A percentile compares a stretch with the other conserved stretches of the same genome.
phyloP scores from a whole-genome alignment of 2,329 filamentous ascomycete genomes.

The Tolypocladium pustulatum region DNA sequence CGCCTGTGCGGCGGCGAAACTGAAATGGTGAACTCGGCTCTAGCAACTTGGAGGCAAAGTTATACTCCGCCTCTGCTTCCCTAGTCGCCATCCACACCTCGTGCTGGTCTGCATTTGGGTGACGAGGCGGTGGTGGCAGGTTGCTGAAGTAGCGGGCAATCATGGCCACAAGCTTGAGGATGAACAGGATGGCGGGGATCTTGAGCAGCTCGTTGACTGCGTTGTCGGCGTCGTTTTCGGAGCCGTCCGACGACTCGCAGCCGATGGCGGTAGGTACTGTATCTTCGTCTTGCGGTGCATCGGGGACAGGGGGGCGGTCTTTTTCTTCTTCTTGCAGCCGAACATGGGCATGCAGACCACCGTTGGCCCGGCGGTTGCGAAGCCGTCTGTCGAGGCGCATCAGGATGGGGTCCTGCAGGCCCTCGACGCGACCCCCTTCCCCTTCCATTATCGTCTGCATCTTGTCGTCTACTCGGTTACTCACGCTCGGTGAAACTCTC shows the following conservation, averaged over 20 bases:
- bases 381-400: background rate
- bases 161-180: slow-evolving; percentile 1
- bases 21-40: background rate
- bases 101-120: background rate
- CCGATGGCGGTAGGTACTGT: background rate
- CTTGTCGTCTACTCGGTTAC: background rate
- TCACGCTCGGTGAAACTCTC: background rate
- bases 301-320: background rate
- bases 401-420: background rate
- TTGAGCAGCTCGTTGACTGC: background rate
- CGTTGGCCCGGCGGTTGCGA: background rate
- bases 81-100: background rate
- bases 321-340: background rate
- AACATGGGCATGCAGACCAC: background rate
- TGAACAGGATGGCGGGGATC: background rate
- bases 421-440: background rate
- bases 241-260: background rate
- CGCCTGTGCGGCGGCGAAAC: background rate
- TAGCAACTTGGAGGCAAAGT: background rate
- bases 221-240: background rate
- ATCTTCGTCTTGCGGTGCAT: background rate
- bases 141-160: background rate
- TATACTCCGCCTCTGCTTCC: background rate
- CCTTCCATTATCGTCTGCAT: background rate
- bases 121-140: background rate